Evolutionary conservation across 345 rosid genomes (phyloP), one percentile per base, ranked within the genome.

Genomic region (Linum trigynum): DNA sequence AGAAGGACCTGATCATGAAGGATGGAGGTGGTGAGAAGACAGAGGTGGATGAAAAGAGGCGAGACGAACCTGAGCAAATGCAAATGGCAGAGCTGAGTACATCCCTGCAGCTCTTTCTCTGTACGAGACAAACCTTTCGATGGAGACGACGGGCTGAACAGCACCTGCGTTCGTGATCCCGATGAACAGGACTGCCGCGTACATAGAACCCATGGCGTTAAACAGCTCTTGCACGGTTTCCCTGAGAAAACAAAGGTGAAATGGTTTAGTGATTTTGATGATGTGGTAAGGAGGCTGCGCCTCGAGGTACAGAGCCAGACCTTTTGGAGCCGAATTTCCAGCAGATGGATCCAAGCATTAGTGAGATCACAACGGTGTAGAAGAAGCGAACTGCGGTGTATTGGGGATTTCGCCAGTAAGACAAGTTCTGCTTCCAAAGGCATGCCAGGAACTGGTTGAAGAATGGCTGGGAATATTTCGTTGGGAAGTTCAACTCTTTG

Each of bases 161-260:
- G 99, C 92, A 1, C 88, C 65, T n/a, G 83, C 98, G 35, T 92
- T 92, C 17, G 98, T 86, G 57, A 88, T 80, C 62, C 99, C 97
- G 64, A 92, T 85, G 80, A 94, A 94, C 67, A 90, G 80, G 55
- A 90, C 85, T 1, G 97, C 97, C 2, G 85, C 85, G 38, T 94
- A 94, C 96, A 94, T 77, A 3, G 99, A 90, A 75, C 97, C 99
- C 96, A 90, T 84, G 60, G 99, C 92, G 64, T 94, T 94, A 75
- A 83, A 84, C 63, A 94, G 69, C 63, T 94, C 92, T 77, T 88
- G 95, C 68, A 80, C 90, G 0, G 78, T 86, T 70, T 88, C 92
- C 77, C 99, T 90, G 85, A 50, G 76, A 56, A 59, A 60, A 56
- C 51, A 37, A 56, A 59, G 39, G 2, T 43, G 16, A 53, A 39